Percentiles rank a stretch among this genome's conserved stretches.
Conservation (phyloP, 2,329 filamentous ascomycete species). For the Zasmidium cellare region DNA sequence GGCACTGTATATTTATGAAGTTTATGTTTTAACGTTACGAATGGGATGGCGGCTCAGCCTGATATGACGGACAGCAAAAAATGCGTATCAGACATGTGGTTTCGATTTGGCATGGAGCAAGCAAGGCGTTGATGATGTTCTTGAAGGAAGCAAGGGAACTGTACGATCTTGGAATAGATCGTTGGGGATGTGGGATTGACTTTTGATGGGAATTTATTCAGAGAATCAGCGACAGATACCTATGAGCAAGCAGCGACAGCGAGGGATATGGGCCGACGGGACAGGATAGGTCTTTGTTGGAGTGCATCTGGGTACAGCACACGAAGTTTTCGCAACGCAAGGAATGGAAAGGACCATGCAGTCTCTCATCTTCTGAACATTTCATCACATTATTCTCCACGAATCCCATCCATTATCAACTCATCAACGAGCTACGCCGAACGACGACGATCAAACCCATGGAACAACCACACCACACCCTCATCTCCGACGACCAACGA, state of each 20-base stretch:
- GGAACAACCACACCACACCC: background rate
- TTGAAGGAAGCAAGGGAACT: background rate
- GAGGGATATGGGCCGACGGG: background rate
- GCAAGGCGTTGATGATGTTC: conserved; percentile 4
- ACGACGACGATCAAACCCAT: background rate
- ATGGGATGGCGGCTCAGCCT: conserved; percentile 4
- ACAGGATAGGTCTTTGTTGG: background rate
- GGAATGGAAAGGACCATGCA: background rate
- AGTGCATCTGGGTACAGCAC: background rate
- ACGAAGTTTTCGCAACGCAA: background rate
- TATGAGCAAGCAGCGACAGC: background rate
- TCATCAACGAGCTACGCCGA: too few species aligned
- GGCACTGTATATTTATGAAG: conserved; percentile 21
- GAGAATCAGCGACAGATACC: conserved; percentile 9
- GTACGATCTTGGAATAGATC: background rate
- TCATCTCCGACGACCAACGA: background rate
- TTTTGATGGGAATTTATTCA: background rate
- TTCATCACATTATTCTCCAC: background rate
- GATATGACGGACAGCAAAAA: conserved; percentile 10
- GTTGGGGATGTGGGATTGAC: background rate
- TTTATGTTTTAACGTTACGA: conserved; percentile 10
- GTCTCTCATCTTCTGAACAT: background rate
- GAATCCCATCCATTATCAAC: too few species aligned
- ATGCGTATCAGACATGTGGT: background rate
- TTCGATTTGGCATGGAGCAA: conserved; percentile 1